phyloP scores from a whole-genome alignment of 192 early-diverging fungal species.

The Entomortierella chlamydospora region DNA sequence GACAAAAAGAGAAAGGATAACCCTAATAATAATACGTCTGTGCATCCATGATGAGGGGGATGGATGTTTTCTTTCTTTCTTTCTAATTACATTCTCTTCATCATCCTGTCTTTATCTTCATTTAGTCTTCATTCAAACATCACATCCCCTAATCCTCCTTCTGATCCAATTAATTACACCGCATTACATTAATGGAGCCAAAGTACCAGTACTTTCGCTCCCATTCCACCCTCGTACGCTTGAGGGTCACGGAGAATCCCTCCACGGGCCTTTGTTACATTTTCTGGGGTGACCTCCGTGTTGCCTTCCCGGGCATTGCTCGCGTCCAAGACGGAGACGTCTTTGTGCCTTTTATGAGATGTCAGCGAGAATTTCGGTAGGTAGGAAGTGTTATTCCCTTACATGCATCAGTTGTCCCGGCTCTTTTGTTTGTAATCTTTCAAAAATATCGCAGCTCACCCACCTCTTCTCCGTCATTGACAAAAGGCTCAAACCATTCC shows the following conservation, averaged over 20 bases:
- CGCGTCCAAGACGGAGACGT: conserved; percentile 23
- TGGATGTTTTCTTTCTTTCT: too few relatives aligned
- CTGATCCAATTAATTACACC: too few relatives aligned
- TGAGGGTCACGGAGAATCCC: conserved; percentile 13
- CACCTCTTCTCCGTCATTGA: too few relatives aligned
- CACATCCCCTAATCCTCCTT: too few relatives aligned
- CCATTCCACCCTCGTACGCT: conserved; percentile 10
- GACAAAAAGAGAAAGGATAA: too few relatives aligned
- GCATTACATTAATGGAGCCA: not conserved
- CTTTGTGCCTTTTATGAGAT: conserved; percentile 23
- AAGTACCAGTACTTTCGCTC: conserved; percentile 30
- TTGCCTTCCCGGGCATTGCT: conserved; percentile 19
- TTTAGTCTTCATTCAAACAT: too few relatives aligned
- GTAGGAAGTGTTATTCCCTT: not conserved
- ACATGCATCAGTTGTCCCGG: not conserved
- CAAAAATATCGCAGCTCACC: not conserved
- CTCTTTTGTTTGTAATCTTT: not conserved
- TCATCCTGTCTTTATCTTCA: too few relatives aligned
- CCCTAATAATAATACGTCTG: too few relatives aligned
- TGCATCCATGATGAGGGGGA: too few relatives aligned
- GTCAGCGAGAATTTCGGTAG: conserved; percentile 29
- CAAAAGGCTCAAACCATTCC: conserved; percentile 11
- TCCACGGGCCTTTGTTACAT: conserved; percentile 16
- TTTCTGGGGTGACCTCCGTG: conserved; percentile 32
- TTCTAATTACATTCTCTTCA: too few relatives aligned